Evolutionary conservation across 2,329 filamentous ascomycete genomes (phyloP), one percentile per base, ranked within the genome.

Genomic region (Plectosphaerella sp.): DNA sequence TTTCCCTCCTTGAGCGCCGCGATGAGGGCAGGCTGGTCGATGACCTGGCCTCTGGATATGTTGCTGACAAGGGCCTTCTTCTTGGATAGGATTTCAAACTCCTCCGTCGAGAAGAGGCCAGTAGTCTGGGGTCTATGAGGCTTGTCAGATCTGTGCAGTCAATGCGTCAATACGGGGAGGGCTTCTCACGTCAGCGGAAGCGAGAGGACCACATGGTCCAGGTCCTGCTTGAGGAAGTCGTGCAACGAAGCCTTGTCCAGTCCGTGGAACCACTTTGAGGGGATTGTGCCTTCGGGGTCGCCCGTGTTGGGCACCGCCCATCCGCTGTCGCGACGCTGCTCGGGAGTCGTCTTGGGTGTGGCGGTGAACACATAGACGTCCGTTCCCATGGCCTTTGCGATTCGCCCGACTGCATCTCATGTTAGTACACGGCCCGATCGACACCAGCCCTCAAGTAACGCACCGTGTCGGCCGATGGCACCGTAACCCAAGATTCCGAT

Each of bases 361-460:
- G 80, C 80, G 0, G 86, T 89, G 67, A 85, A 88, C 1, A 84
- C 87, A 59, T 87, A 74, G 2, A 91, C 78, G 45, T 82, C 72
- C 79, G 87, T 86, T 12, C 86, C 87, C 60, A 87, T 64, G 4
- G 82, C 81, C 18, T 75, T 70, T 4, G 76, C 77, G 7, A 87
- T 73, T 8, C 70, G 65, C 8, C 70, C 74, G 48, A 61, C 62
- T 48, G 24, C n/a, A 20, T 24, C 6, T 15, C 11, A 14, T 45
- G 42, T n/a, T n/a, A n/a, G 16, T 15, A 14, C 3, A 39, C 14
- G 37, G n/a, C 6, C 7, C 37, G 16, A 3, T 22, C 22, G 22
- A 22, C 22, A 3, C 22, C 22, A 8, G 8, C 3, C 14, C 8
- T 15, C 14, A 3, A 39, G 37, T 7, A 14, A 16, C 24, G n/a